Evolutionary conservation across 192 early-diverging fungal genomes (phyloP).

Genomic region (Helicostylum pulchrum): DNA sequence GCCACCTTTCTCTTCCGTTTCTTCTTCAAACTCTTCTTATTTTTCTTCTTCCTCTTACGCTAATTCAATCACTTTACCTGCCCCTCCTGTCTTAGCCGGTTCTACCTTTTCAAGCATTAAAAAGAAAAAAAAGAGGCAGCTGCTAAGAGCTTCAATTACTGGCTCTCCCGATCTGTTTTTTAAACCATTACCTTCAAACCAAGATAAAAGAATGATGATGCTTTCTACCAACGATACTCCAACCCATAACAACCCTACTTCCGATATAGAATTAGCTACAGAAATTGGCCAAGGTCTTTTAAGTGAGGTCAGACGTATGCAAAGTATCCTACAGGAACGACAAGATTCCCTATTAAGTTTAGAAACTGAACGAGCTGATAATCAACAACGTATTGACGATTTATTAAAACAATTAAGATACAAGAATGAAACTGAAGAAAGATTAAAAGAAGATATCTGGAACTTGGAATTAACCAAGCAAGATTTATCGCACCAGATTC

Average conservation of each 20-base stretch:
- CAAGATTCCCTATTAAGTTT: conserved; percentile 23
- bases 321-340: conserved; percentile 28
- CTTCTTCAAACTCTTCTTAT: conserved; percentile 6
- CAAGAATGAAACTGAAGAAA: conserved; percentile 32
- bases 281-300: conserved; percentile 36
- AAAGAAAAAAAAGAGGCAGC: conserved; percentile 13
- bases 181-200: not conserved
- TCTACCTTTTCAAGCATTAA: conserved; percentile 6
- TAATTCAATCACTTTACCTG: conserved; percentile 9
- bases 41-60: conserved; percentile 1
- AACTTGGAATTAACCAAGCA: conserved; percentile 34
- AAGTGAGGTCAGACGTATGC: conserved; percentile 38
- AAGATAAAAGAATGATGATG: conserved; percentile 5
- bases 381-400: conserved; percentile 10
- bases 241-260: conserved; percentile 11
- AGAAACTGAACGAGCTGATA: conserved; percentile 24
- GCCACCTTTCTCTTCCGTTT: conserved; percentile 4
- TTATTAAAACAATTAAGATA: conserved; percentile 23
- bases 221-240: conserved; percentile 7
- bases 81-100: conserved; percentile 3
- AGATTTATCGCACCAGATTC: conserved; percentile 25
- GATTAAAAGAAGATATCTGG: conserved; percentile 33
- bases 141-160: conserved; percentile 9
- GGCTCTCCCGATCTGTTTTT: conserved; percentile 4
- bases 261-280: conserved; percentile 37